Evolutionary conservation across 768 basidiomycete genomes (phyloP), one percentile per base, ranked within the genome.

Genomic region (Xerocomellus intermedius): DNA sequence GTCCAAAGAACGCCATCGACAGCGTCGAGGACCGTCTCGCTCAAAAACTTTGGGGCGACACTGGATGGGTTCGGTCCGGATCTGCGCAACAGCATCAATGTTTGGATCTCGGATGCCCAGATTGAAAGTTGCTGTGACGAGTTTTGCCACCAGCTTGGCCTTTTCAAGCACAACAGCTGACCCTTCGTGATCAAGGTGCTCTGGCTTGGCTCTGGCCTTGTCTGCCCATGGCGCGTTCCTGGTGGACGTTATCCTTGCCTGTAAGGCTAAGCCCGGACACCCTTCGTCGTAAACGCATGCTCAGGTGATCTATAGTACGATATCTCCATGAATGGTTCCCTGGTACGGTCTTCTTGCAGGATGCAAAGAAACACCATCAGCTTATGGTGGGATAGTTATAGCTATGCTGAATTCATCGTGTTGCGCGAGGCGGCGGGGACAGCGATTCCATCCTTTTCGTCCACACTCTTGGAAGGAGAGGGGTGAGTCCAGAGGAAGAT

Each of bases 351-450:
- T 77, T 77, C 61, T 61, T 71, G 42, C 62, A 58, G 8, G 54
- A 65, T 28, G 74, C 72, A 3, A 65, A 64, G 35, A 52, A 49
- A 39, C 69, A 70, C 57, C 41, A 42, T 4, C 22, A 28, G 3
- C 4, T 73, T 1, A 77, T 83, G 66, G 82, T 82, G 53, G 3
- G 61, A 21, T 19, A 0, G 0, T n/a, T n/a, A 26, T 28, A 4
- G 5, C 8, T 26, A 1, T 22, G 14, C 5, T 21, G 8, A 21
- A 21, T 10, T 5, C 12, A 8, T 57, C 35, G 59, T 36, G 24
- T 39, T 21, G 13, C 6, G 8, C 21, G 1, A 69, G 63, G 63
- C 58, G 1, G 57, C 44, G 2, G 59, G 63, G 0, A 61, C 49
- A 42, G 63, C 63, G 2, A 32, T 21, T 36, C 53, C 56, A 1